Evolutionary conservation across 2,329 filamentous ascomycete species (phyloP), one percentile per base, ranked within the genome.

Genomic region (Exophiala spinifera): DNA sequence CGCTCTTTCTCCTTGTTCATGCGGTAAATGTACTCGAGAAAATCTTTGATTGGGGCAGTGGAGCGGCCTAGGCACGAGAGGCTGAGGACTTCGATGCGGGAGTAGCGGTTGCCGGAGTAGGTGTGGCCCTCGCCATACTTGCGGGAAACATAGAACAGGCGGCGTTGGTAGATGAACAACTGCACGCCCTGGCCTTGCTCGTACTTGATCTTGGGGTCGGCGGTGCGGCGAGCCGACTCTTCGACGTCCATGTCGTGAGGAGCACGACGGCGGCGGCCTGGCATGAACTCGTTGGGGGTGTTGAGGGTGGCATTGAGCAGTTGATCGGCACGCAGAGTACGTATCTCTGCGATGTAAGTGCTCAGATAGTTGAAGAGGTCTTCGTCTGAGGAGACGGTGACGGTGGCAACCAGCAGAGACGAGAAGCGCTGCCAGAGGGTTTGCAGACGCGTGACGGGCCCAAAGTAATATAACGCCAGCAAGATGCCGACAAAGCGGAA

Each of bases 301-400:
- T 61, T 63, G 14, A 56, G 59, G 23, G 55, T 57, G 21, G 62
- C 62, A 43, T 57, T 64, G 31, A 64, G 56, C 28, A 56, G 51
- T 31, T 63, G 61, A 36, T 63, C 61, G 2, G 56, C 47, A 11
- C 62, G 59, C 13, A 64, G 34, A 8, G 62, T 61, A 17, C 44
- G 56, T 28, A 44, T 51, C 23, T 63, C 62, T 1, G 55, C 47
- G 21, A 64, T 53, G 46, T 56, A 61, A 4, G 56, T 48, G 11
- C 53, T 57, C 17, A 64, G 19, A 28, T 64, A 64, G 44, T 53
- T 45, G 46, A 64, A 64, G 19, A 64, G 61, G 43, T 64, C 62
- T 54, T 64, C 62, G n/a, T 64, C 62, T 3, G 56, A 61, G 5
- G 59, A 50, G 20, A 64, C 50, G 15, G 50, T 56, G 46, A 64